A percentile compares a stretch with the other conserved stretches of the same genome.
These are phyloP conservation scores for Mimosa bimucronata DNA, from an alignment of 306 rosid species.

Conservation along the genomic window DNA sequence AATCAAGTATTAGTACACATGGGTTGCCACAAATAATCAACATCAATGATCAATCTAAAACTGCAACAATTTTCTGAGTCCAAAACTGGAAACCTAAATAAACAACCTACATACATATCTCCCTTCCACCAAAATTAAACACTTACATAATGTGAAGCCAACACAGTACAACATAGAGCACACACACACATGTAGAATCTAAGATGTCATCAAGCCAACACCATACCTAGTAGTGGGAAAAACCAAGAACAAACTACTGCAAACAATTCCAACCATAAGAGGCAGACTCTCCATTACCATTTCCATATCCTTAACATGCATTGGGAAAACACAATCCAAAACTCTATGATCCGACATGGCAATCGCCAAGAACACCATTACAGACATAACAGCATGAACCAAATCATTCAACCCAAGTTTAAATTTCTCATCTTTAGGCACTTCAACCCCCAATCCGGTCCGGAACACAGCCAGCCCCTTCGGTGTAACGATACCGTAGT, in stretches of 20 bases:
- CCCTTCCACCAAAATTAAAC: background rate
- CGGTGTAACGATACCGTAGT: constrained; percentile 60
- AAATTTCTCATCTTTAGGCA: constrained; percentile 48
- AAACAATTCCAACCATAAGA: constrained; percentile 58
- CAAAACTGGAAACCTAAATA: background rate
- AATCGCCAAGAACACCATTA: constrained; percentile 65
- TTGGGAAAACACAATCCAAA: constrained; percentile 53
- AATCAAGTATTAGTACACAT: no score
- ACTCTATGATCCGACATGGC: constrained; percentile 62
- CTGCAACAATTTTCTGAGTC: background rate
- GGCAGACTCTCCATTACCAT: constrained; percentile 72
- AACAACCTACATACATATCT: background rate
- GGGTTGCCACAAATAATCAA: background rate
- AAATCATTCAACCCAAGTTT: constrained; percentile 48
- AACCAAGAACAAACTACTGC: constrained; percentile 61
- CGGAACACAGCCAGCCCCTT: constrained; percentile 56
- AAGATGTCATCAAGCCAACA: constrained; percentile 56
- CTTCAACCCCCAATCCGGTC: constrained; percentile 47
- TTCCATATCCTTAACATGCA: constrained; percentile 59
- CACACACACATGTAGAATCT: no score
- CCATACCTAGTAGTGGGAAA: constrained; percentile 63
- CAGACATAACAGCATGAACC: constrained; percentile 66
- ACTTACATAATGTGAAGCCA: background rate
- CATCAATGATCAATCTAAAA: background rate
- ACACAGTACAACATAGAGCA: background rate